phyloP scores from a whole-genome alignment of 78 protist genomes.

The Bigelowiella natans region DNA sequence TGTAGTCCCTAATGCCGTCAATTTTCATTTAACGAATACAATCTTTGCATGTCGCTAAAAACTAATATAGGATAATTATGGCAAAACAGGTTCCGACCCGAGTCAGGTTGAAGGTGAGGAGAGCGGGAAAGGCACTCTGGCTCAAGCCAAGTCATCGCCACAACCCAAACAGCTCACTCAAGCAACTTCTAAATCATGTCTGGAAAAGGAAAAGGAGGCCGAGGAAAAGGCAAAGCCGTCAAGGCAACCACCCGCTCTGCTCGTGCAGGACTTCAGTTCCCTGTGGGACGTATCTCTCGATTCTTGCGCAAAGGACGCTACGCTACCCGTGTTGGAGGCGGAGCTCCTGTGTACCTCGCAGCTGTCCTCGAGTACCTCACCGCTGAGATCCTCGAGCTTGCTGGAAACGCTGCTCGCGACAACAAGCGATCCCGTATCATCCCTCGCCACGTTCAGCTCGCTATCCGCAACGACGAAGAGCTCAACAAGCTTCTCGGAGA shows the following conservation, averaged over 20 bases:
- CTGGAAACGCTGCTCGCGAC: conserved; percentile 85
- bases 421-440: conserved; percentile 70
- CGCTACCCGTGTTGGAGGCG: conserved; percentile 72
- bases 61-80: too few species aligned
- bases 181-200: too few species aligned
- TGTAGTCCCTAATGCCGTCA: too few species aligned
- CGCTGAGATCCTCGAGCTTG: conserved; percentile 88
- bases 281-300: conserved; percentile 39
- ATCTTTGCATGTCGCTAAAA: too few species aligned
- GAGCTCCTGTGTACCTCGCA: conserved; percentile 89
- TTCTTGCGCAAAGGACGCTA: conserved; percentile 19
- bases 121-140: too few species aligned
- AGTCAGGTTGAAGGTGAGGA: too few species aligned
- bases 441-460: conserved; percentile 89
- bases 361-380: conserved; percentile 93
- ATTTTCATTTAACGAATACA: too few species aligned
- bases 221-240: too few species aligned
- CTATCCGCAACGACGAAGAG: conserved; percentile 91
- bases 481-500: conserved; percentile 56
- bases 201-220: too few species aligned
- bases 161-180: too few species aligned
- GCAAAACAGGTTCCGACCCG: too few species aligned
- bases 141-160: too few species aligned
- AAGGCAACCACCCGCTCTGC: conserved; percentile 30
- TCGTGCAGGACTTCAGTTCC: conserved; percentile 46